Base-by-base conservation (phyloP, 805 yeast species). In the Ogataea trehalophila region DNA sequence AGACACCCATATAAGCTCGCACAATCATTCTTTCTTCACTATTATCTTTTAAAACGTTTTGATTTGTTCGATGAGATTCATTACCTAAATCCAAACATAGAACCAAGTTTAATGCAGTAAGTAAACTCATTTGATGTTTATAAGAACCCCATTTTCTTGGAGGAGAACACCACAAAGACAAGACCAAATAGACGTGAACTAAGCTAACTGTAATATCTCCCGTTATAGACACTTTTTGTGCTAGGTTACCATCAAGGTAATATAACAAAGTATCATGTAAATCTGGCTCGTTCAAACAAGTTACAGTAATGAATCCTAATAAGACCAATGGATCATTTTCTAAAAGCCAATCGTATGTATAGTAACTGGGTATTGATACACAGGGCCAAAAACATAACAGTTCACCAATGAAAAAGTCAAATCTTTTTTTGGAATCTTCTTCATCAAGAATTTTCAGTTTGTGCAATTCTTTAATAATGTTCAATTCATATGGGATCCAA, bases 101-200 rank as follows among this genome's bases (percentile, higher is more conserved):
- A 3, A 76, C 66, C 33, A 78, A 55, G 51, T 69, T 69, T 44
- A 71, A 64, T 2, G 77, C 77, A 41, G 71, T 69, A 52, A 78
- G 55, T 23, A 76, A 57, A 52, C 73, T 71, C 60, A 78, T 67
- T 55, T 76, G 81, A 56, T 75, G 78, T 49, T 73, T 76, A 60
- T 71, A 78, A 20, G 79, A 75, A 13, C 80, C 80, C 67, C 76
- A 69, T 53, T 69, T 70, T 34, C 69, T 65, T 6, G 81, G 79
- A 1, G 82, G 81, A 4, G 77, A 66, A 43, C 75, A 72, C 83
- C 83, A 78, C 6, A 75, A 54, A 6, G 80, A 74, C 11, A 77
- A 56, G 1, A 75, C 66, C 46, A 76, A 54, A 50, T 75, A 75
- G 1, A 71, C 63, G 44, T 70, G 72, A 20, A 77, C 70, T 41